Percentiles rank a stretch among this genome's conserved stretches.
These are phyloP conservation scores for Tetrahymena elliotti DNA, from an alignment of 73 alveolate species.

Conservation along the genomic window DNA sequence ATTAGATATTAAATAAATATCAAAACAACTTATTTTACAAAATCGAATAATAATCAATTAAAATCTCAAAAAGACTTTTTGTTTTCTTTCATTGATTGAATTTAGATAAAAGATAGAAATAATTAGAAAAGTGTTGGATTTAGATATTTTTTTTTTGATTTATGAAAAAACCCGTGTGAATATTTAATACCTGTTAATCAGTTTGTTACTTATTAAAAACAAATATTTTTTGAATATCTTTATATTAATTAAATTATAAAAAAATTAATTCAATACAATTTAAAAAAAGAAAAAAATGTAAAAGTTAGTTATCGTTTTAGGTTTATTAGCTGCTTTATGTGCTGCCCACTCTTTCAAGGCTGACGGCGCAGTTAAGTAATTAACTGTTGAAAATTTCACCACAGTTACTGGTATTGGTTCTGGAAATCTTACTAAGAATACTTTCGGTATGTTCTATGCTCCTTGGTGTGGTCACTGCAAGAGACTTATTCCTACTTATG, in stretches of 20 bases:
- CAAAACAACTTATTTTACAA: no score
- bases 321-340: background rate
- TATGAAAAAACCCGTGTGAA: background rate
- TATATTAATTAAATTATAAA: background rate
- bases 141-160: no score
- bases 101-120: no score
- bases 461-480: slow-evolving; percentile 44
- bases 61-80: no score
- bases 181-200: no score
- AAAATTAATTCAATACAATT: background rate
- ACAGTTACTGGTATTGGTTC: background rate
- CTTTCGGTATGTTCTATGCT: slow-evolving; percentile 35
- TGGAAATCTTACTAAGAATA: background rate
- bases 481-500: slow-evolving; percentile 29
- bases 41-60: no score
- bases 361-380: background rate
- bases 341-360: background rate
- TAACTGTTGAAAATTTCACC: background rate
- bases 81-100: no score
- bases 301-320: background rate
- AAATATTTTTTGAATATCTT: background rate
- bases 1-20: no score
- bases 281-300: background rate
- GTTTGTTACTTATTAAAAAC: background rate
- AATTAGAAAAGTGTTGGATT: background rate